phyloP scores from a whole-genome alignment of 2,329 filamentous ascomycete species.

The Rutstroemia sp. region DNA sequence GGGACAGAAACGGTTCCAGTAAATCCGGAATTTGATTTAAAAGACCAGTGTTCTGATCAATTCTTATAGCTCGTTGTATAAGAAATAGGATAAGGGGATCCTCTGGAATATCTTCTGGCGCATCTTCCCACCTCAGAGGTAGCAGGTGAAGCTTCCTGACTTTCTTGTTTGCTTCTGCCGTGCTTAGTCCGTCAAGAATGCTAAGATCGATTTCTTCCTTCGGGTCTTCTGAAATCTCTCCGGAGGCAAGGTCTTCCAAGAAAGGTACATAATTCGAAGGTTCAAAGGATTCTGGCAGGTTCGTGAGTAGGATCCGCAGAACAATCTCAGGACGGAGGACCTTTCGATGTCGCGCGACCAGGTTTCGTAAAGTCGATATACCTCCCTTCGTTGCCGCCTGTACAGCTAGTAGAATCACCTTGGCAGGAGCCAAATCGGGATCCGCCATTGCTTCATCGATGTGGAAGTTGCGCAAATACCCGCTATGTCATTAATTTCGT shows the following conservation, averaged over 20 bases:
- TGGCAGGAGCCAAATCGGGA: conserved; percentile 51
- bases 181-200: conserved; percentile 49
- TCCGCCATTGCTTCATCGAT: conserved; percentile 23
- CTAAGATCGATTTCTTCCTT: conserved; percentile 44
- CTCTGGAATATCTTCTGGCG: conserved; percentile 38
- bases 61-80: conserved; percentile 57
- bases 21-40: conserved; percentile 61
- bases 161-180: conserved; percentile 57
- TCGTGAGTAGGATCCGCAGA: conserved; percentile 67
- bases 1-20: conserved; percentile 58
- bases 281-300: conserved; percentile 63
- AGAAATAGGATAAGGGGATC: conserved; percentile 58
- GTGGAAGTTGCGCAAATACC: conserved; percentile 8
- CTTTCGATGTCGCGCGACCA: conserved; percentile 49
- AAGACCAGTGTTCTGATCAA: conserved; percentile 67
- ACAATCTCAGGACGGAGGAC: conserved; percentile 57
- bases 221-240: conserved; percentile 25
- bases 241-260: conserved; percentile 43
- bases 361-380: conserved; percentile 50
- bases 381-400: conserved; percentile 61
- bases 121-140: conserved; percentile 45
- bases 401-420: conserved; percentile 65
- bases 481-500: background rate
- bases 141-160: conserved; percentile 56
- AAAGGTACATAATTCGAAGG: conserved; percentile 57